Evolutionary conservation across 305 asterid genomes (phyloP), one percentile per base, ranked within the genome.

Genomic region (Striga hermonthica): DNA sequence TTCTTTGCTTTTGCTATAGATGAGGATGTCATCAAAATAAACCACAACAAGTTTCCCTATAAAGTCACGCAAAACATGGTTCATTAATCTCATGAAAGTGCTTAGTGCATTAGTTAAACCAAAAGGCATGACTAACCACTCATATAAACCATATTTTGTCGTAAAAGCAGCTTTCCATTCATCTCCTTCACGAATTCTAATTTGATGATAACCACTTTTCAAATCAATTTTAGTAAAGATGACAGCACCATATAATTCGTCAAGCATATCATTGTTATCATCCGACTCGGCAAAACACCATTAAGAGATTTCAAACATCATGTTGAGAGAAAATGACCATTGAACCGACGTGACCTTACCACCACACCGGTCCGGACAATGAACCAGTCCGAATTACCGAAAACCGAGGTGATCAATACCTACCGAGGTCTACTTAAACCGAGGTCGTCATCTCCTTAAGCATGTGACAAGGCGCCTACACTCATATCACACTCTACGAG

Each of bases 221-320:
- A 6, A 6, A 48, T 48, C 2, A 4, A 13, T 9, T 48, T 48
- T 48, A 6, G 22, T 48, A 16, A 48, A 48, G 22, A 48, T 16
- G 3, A 48, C 8, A 48, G 22, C 15, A 48, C 54, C 22, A n/a
- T 48, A 4, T 16, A 48, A 48, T 48, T 48, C 22, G n/a, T 48
- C 54, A 48, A 48, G 22, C 54, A 48, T 48, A 48, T 48, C 22
- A 48, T 48, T n/a, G n/a, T n/a, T n/a, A n/a, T n/a, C n/a, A n/a
- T n/a, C n/a, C n/a, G n/a, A n/a, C n/a, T n/a, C n/a, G n/a, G n/a
- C n/a, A n/a, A n/a, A n/a, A n/a, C n/a, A n/a, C n/a, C n/a, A n/a
- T n/a, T n/a, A n/a, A n/a, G n/a, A n/a, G n/a, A n/a, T n/a, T n/a
- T n/a, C n/a, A n/a, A n/a, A n/a, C n/a, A n/a, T n/a, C n/a, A n/a